Evolutionary conservation across 2,329 filamentous ascomycete genomes (phyloP).

Genomic region (Pseudogymnoascus sp.): DNA sequence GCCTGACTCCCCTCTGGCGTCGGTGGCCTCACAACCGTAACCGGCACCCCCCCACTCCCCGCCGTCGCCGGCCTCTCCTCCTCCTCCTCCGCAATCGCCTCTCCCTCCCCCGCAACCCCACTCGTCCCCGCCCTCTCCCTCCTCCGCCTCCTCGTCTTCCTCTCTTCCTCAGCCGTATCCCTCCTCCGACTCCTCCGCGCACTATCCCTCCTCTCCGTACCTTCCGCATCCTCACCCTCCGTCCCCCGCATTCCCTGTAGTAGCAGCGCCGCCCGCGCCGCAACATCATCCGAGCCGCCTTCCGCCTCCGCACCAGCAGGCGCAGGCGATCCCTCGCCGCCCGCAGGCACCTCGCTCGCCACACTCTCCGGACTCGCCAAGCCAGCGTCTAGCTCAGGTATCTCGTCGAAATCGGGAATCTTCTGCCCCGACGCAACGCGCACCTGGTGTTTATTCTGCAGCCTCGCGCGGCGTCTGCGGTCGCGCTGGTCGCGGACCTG

Average conservation of each 20-base stretch:
- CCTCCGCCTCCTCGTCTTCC: constrained; percentile 57
- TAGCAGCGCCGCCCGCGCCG: constrained; percentile 73
- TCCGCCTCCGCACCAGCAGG: constrained; percentile 29
- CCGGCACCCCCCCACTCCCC: not conserved
- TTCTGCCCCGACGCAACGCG: constrained; percentile 83
- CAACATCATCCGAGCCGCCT: constrained; percentile 58
- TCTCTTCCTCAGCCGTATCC: constrained; percentile 72
- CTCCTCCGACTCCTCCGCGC: constrained; percentile 48
- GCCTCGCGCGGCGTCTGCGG: constrained; percentile 71
- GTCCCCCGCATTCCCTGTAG: constrained; percentile 73
- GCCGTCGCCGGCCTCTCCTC: not conserved
- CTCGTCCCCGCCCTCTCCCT: constrained; percentile 45
- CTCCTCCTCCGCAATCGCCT: not conserved
- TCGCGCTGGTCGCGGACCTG: constrained; percentile 85
- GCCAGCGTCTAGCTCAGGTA: constrained; percentile 47
- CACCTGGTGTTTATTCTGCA: constrained; percentile 86
- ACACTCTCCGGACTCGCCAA: constrained; percentile 41
- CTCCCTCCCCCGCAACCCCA: not conserved
- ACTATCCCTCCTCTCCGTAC: constrained; percentile 46
- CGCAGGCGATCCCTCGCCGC: constrained; percentile 26
- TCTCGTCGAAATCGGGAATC: constrained; percentile 65
- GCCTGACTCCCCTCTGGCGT: not conserved
- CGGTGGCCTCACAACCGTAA: not conserved
- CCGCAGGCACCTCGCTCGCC: constrained; percentile 26
- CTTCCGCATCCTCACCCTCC: constrained; percentile 46